Evolutionary conservation across 2,329 filamentous ascomycete genomes (phyloP).

Genomic region (Scedosporium apiospermum): DNA sequence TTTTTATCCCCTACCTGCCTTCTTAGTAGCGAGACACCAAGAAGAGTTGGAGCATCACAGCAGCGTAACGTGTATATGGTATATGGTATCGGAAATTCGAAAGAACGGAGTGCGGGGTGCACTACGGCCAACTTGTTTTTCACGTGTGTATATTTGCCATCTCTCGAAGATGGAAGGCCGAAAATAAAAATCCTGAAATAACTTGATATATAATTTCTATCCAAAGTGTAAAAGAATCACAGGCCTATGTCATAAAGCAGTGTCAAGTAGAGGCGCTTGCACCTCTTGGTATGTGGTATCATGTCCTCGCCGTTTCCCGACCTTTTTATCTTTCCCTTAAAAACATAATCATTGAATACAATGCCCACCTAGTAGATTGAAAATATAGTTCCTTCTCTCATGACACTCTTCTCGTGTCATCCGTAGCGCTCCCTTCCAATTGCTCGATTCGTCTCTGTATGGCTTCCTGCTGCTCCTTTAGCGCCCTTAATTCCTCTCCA

Average conservation of each 20-base stretch:
- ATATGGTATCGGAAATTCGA: background rate
- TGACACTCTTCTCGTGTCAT: background rate
- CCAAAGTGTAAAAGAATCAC: constrained; percentile 7
- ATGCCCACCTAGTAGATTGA: no score
- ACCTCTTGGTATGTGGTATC: no score
- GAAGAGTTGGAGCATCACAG: background rate
- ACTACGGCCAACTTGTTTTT: background rate
- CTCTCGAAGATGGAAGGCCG: no score
- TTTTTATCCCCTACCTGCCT: background rate
- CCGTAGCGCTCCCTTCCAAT: constrained; percentile 15
- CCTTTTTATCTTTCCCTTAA: no score
- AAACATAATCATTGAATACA: no score
- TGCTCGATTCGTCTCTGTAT: constrained; percentile 26
- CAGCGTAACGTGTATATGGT: background rate
- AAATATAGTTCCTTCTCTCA: constrained; percentile 1
- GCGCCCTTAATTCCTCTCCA: constrained; percentile 21
- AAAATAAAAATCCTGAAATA: no score
- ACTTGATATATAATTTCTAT: no score
- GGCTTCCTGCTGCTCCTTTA: constrained; percentile 23
- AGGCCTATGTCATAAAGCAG: constrained; percentile 22
- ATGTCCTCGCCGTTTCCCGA: no score
- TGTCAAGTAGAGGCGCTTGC: no score
- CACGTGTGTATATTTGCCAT: no score
- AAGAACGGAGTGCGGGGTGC: constrained; percentile 16
- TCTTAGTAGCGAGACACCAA: background rate